A percentile compares a stretch with the other conserved stretches of the same genome.
phyloP scores from a whole-genome alignment of 495 filamentous ascomycete species.

The Geopyxis carbonaria region DNA sequence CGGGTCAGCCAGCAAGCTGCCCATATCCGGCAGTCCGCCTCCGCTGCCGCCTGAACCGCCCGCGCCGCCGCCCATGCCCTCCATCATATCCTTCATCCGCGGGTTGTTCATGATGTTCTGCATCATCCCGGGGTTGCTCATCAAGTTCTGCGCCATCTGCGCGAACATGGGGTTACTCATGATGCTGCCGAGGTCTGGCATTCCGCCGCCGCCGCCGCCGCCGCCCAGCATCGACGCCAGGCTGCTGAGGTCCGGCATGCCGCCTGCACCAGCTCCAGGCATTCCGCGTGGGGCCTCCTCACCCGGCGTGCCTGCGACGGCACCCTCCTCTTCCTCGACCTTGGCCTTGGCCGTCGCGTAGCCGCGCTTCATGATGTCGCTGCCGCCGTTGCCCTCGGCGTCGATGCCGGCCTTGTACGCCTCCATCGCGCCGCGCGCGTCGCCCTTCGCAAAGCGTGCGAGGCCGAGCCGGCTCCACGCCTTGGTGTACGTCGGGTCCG shows the following conservation, averaged over 20 bases:
- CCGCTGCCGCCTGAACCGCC: too few relatives aligned
- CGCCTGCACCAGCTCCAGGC: slow-evolving; percentile 43
- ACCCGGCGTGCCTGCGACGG: slow-evolving; percentile 26
- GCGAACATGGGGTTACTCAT: slow-evolving; percentile 98
- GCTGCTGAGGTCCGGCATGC: slow-evolving; percentile 60
- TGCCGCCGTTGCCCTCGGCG: slow-evolving; percentile 78
- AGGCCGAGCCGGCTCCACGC: slow-evolving; percentile 86
- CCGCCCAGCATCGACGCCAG: slow-evolving; percentile 58
- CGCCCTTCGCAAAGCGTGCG: slow-evolving; percentile 74
- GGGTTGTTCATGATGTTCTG: slow-evolving; percentile 86
- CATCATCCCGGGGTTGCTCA: slow-evolving; percentile 88
- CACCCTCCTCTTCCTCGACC: slow-evolving; percentile 52
- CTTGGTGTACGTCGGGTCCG: slow-evolving; percentile 88
- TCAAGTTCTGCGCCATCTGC: slow-evolving; percentile 82
- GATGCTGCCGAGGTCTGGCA: slow-evolving; percentile 68
- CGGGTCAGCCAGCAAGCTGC: slow-evolving; percentile 73
- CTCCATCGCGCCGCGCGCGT: slow-evolving; percentile 81
- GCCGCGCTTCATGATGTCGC: slow-evolving; percentile 81
- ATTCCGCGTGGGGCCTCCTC: slow-evolving; percentile 54
- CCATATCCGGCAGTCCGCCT: slow-evolving; percentile 67
- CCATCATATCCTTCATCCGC: slow-evolving; percentile 64
- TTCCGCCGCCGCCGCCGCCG: slow-evolving; percentile 49
- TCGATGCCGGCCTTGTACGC: slow-evolving; percentile 89
- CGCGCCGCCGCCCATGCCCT: slow-evolving; percentile 41
- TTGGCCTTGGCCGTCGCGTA: slow-evolving; percentile 76